Evolutionary conservation across 2,329 filamentous ascomycete genomes (phyloP), one percentile per base, ranked within the genome.

Genomic region (Aspergillus glaucus): DNA sequence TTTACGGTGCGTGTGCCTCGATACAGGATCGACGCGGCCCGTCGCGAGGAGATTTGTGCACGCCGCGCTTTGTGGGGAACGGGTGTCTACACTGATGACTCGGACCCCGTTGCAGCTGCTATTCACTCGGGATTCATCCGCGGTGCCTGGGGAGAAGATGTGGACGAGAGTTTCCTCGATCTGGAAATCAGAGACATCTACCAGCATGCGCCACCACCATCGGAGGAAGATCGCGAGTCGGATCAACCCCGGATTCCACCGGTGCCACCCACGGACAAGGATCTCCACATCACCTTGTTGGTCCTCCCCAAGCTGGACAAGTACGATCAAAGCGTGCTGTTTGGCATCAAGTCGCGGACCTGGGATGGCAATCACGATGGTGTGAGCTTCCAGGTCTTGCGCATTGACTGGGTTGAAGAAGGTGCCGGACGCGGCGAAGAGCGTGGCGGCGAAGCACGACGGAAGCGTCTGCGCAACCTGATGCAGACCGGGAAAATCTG

Each of bases 11-110:
- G 93, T 59, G 84, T 98, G 6, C 86, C 91, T 2, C 82, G 87
- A 24, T 81, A 87, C 43, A 89, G 93, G 60, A 75, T 98, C 6
- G 81, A 80, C 7, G 68, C 81, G 0, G 71, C 77, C 6, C 81
- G 87, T 21, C 80, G 92, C 26, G 87, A 93, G 63, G 88, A 94
- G 56, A 91, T 97, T 45, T 94, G 90, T 9, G 74, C 82, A 6
- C 81, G 88, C 30, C 80, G 86, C 17, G 87, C 88, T 6, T 68
- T 98, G 0, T 98, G 92, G 91, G 93, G 93, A 1, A 93, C 89
- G 0, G 91, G 94, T 34, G 80, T 98, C 6, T 97, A 97, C 64
- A 95, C 90, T 0, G 93, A 98, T 59, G 93, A 98, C 68, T 95
- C 90, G 0, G 93, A 98, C 63, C 83, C 93, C 0, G 79, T 98